Conservation (phyloP, 306 rosid genomes). For the Inga laurina region DNA sequence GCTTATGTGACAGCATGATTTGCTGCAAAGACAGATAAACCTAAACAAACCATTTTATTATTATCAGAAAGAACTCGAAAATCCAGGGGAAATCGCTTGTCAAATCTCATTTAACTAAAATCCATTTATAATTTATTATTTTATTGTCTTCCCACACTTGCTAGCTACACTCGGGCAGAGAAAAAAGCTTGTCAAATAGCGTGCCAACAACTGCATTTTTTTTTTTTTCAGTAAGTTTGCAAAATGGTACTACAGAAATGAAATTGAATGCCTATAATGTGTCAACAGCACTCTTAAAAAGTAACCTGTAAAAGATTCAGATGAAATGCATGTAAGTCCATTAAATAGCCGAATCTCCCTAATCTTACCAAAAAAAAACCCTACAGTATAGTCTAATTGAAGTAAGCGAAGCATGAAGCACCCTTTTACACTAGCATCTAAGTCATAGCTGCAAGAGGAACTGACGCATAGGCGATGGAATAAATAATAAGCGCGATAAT, state of each 20-base stretch:
- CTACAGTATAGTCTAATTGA: background rate
- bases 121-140: background rate
- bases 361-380: too few relatives aligned
- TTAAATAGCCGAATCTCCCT: background rate
- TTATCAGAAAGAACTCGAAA: background rate
- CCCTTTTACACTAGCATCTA: background rate
- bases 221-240: background rate
- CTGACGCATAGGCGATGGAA: background rate
- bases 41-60: background rate
- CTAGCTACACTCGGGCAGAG: background rate
- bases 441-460: background rate
- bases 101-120: background rate
- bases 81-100: background rate
- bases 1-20: background rate
- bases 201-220: background rate
- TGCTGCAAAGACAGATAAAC: background rate
- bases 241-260: background rate
- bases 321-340: background rate
- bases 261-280: background rate
- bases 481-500: background rate
- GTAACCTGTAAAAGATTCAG: background rate
- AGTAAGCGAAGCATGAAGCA: background rate
- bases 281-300: background rate
- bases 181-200: background rate
- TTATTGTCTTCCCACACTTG: too few relatives aligned